Conservation (phyloP, 768 basidiomycete genomes). For the Chalciporus sphaerocephalus region DNA sequence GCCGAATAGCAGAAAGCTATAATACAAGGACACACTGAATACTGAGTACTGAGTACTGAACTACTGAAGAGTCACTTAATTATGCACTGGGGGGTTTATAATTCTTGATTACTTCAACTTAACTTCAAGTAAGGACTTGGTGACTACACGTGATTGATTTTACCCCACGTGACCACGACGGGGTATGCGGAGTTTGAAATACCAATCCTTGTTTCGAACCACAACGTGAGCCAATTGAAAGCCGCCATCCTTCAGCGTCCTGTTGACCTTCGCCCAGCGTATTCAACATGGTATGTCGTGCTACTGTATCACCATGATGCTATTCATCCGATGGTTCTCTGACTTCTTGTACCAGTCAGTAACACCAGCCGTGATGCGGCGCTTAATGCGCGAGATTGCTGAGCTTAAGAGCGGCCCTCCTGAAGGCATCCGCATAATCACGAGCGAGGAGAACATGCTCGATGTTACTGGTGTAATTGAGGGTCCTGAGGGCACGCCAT, state of each 20-base stretch:
- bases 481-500: conserved; percentile 77
- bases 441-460: conserved; percentile 84
- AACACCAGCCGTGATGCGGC: conserved; percentile 63
- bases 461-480: conserved; percentile 85
- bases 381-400: conserved; percentile 81
- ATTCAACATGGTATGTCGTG: conserved; percentile 22
- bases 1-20: too few relatives aligned
- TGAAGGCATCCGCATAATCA: conserved; percentile 87
- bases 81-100: too few relatives aligned
- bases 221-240: conserved; percentile 14
- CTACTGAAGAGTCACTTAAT: too few relatives aligned
- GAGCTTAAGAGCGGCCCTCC: conserved; percentile 80
- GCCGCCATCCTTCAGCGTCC: conserved; percentile 4
- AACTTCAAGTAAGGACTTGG: conserved; percentile 12
- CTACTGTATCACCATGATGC: background rate
- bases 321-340: background rate
- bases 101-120: too few relatives aligned
- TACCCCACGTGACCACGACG: conserved; percentile 24
- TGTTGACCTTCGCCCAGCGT: background rate
- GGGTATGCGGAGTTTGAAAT: conserved; percentile 25
- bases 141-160: conserved; percentile 22
- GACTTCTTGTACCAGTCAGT: conserved; percentile 31
- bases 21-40: too few relatives aligned
- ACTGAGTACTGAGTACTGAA: too few relatives aligned
- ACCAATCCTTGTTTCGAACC: conserved; percentile 22